These are phyloP conservation scores for Phlebopus sp. DNA, from an alignment of 1,284 basidiomycete species.

Conservation along the genomic window DNA sequence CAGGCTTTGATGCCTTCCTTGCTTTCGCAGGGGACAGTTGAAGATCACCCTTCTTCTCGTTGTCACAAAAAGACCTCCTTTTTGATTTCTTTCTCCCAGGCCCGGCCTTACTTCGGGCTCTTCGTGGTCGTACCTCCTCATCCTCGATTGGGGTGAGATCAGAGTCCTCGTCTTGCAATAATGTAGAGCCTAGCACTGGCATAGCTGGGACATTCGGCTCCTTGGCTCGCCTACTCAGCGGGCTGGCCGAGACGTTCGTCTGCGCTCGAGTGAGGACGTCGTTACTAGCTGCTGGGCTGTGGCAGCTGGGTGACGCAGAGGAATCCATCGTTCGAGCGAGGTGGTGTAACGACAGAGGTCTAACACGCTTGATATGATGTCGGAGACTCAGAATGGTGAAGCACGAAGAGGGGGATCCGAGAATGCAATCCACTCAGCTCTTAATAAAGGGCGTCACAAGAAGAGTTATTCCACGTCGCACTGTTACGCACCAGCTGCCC, in stretches of 20 bases:
- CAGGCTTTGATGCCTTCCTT: background rate
- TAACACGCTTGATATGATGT: background rate
- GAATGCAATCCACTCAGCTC: background rate
- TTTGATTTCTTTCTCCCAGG: background rate
- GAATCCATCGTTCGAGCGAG: background rate
- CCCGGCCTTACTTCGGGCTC: constrained; percentile 1
- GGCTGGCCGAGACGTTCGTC: constrained; percentile 7
- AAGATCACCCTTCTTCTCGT: background rate
- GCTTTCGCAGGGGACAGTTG: background rate
- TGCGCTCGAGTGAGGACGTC: background rate
- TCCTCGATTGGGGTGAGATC: constrained; percentile 18
- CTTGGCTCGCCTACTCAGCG: constrained; percentile 10
- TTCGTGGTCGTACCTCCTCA: constrained; percentile 2
- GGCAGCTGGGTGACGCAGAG: background rate
- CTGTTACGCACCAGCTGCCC: background rate
- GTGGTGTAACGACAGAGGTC: background rate
- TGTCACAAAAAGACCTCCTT: background rate
- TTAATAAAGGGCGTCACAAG: background rate
- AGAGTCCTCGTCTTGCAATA: constrained; percentile 7
- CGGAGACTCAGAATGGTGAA: background rate
- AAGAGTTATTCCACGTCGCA: background rate
- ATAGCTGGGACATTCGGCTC: background rate
- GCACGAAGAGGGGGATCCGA: background rate
- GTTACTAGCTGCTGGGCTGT: background rate
- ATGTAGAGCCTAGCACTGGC: background rate